phyloP scores from a whole-genome alignment of 73 alveolate species.

The Diophrys sp. region DNA sequence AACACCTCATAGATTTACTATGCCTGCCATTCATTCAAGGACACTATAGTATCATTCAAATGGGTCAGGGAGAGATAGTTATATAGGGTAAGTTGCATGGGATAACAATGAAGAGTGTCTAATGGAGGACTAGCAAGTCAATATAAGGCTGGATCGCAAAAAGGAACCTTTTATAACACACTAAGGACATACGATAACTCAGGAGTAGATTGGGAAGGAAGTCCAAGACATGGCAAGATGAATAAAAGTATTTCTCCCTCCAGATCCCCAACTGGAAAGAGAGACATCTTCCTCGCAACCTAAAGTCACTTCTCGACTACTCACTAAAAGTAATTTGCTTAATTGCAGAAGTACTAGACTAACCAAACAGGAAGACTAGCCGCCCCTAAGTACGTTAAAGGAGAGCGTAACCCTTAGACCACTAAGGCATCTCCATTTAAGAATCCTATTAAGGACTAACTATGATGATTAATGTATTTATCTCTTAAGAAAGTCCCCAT shows the following conservation, averaged over 20 bases:
- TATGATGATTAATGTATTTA: too few relatives aligned
- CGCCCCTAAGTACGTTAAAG: background rate
- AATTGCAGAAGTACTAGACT: conserved; percentile 1
- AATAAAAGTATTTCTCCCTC: too few relatives aligned
- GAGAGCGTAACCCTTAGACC: background rate
- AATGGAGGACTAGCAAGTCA: background rate
- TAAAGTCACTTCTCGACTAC: background rate
- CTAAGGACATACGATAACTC: conserved; percentile 3
- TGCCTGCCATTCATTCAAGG: conserved; percentile 28
- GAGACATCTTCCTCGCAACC: background rate
- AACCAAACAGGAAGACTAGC: background rate
- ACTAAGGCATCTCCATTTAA: background rate
- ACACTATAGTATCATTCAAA: conserved; percentile 36
- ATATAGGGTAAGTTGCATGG: conserved; percentile 20
- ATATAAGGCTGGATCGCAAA: background rate
- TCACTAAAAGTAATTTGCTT: background rate
- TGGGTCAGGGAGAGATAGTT: conserved; percentile 51
- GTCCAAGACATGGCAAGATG: background rate
- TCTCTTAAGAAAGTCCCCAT: conserved; percentile 49
- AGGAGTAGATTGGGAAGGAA: background rate
- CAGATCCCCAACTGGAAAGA: background rate
- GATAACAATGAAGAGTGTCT: background rate
- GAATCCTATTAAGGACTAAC: background rate
- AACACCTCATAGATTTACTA: background rate
- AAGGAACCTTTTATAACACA: background rate